Base-by-base conservation (phyloP, 768 basidiomycete genomes). In the Leccinum boreale region DNA sequence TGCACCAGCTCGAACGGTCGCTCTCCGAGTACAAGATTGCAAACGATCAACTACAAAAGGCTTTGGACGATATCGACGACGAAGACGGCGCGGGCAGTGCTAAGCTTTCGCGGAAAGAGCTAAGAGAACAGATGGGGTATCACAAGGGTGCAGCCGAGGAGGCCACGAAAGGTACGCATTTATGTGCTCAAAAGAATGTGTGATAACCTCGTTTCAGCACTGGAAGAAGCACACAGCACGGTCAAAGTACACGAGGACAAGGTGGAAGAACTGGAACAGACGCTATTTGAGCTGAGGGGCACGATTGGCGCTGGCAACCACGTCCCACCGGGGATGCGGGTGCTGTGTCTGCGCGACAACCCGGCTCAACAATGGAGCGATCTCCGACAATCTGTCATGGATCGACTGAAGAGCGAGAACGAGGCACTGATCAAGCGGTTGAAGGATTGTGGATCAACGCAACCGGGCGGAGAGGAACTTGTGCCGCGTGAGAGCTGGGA, bases 401-500 rank as follows among this genome's bases (percentile, higher is more conserved):
- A 94, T 36, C 76, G 87, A 21, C 75, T 98, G 33, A 85, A 82
- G 72, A 76, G 73, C 45, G 96, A 99, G 77, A 99, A 98, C 67
- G 83, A 84, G 47, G 93, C 90, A 2, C 74, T 98, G 19, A 73
- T 96, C 59, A 81, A 78, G 49, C 75, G 88, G 46, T 66, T 96
- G 55, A 78, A 75, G 62, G 85, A 84, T 14, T 72, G 36, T 39
- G 36, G 36, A 39, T 17, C 17, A 39, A 0, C 17, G 36, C 31
- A 33, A 9, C 31, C 33, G 14, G 33, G 58, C 17, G 59, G 65
- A 9, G 66, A 59, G 26, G 60, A 59, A 28, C 72, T 88, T 4
- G 86, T 97, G 0, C 92, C 93, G 1, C 78, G 87, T 3, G 87
- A 87, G 72, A 91, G 90, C 64, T 94, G 81, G 79, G 90, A 93